Evolutionary conservation across 176 grass and related monocot species (phyloP), one percentile per base, ranked within the genome.

Genomic region (Triticum monococcum): DNA sequence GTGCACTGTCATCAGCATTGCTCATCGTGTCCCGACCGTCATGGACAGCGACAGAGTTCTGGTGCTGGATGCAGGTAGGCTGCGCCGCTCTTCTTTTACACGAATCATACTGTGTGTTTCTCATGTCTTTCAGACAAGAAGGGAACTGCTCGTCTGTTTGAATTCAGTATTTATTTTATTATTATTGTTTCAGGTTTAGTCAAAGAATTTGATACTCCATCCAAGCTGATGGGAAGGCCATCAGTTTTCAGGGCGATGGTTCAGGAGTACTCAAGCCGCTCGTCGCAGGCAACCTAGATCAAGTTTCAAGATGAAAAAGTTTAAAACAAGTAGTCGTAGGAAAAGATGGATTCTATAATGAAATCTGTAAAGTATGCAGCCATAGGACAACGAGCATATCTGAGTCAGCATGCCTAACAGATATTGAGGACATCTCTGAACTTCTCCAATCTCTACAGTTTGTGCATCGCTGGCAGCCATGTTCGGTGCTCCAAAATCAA

Each of bases 1-100:
- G 9, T 98, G 93, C 33, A 98, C 95, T 4, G 71, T 98, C 87
- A 95, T 98, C 77, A 98, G 93, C 89, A 95, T 98, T 56, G 95
- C 95, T 7, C 95, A 98, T 68, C 89, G 95, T 67, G 93, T 98
- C 84, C 91, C 95, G 1, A 93, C 95, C 18, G 95, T 98, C 77
- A 95, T 98, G 91, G 93, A 98, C 79, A 93, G 95, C 0, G 56
- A 98, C 25, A 78, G 89, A 31, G 93, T 98, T 72, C 79, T 98
- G 79, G 93, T 98, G 32, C 31, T 98, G 57, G 93, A 95, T 89
- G 93, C 93, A 79, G 95, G 95, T 98, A 86, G 2, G 23, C 3
- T 33, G 14, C 0, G 26, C 5, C 25, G 0, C 25, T 25, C 0
- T 59, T 59, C 54, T 59, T 0, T 59, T 22, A 59, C 17, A 8